phyloP scores from a whole-genome alignment of 1,139 yeast species.

The Pichia sp. region DNA sequence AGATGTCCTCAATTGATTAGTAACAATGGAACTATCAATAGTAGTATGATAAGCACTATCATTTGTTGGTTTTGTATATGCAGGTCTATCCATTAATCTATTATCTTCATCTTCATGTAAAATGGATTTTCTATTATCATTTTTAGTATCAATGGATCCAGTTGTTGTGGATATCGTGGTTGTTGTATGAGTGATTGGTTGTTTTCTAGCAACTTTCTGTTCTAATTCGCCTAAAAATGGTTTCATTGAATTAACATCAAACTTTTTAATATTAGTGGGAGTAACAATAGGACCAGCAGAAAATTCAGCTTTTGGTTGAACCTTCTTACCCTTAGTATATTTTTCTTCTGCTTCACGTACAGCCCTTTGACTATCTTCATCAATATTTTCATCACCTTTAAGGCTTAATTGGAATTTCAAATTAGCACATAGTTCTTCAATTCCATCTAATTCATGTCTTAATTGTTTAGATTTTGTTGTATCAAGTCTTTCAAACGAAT shows the following conservation, averaged over 20 bases:
- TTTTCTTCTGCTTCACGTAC: conserved; percentile 40
- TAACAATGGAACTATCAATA: no score
- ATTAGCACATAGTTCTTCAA: conserved; percentile 25
- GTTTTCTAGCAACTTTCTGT: conserved; percentile 41
- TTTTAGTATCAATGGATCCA: neutral
- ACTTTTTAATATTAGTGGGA: conserved; percentile 22
- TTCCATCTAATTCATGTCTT: conserved; percentile 20
- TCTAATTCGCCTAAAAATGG: conserved; percentile 55
- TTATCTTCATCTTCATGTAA: no score
- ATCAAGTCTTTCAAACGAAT: conserved; percentile 8
- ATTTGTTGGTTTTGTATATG: no score
- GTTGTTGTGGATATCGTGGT: conserved; percentile 5
- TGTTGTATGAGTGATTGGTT: conserved; percentile 20
- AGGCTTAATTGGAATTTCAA: conserved; percentile 24
- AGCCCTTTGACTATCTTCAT: conserved; percentile 29
- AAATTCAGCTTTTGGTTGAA: conserved; percentile 22
- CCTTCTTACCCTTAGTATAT: conserved; percentile 43
- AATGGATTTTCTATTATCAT: neutral
- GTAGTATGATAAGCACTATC: no score
- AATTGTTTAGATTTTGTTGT: conserved; percentile 19
- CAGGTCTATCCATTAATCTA: no score
- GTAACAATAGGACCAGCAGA: conserved; percentile 29
- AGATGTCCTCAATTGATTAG: no score
- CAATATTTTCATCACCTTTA: conserved; percentile 17
- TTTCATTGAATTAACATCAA: conserved; percentile 28